A percentile compares a stretch with the other conserved stretches of the same genome.
Evolutionary conservation across 768 basidiomycete species (phyloP).

Genomic region (Tubosaeta sp.): DNA sequence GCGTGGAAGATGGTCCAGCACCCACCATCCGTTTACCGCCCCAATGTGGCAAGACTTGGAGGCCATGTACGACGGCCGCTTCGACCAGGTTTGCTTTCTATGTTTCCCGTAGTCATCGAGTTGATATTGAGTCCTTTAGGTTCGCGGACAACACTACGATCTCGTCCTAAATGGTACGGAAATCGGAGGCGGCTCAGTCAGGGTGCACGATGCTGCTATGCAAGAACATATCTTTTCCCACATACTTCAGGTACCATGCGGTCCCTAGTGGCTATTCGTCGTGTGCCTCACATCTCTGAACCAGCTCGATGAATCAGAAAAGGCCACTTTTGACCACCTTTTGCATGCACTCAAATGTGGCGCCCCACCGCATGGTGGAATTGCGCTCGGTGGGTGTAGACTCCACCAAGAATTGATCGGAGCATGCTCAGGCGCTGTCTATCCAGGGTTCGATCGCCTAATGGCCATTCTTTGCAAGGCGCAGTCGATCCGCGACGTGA

Average conservation of each 20-base stretch:
- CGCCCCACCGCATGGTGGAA: conserved; percentile 93
- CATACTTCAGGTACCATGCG: conserved; percentile 63
- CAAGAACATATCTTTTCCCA: conserved; percentile 78
- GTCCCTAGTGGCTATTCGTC: conserved; percentile 5
- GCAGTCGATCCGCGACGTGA: conserved; percentile 88
- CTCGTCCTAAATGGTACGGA: conserved; percentile 91
- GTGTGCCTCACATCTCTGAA: conserved; percentile 9
- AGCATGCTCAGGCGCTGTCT: conserved; percentile 3
- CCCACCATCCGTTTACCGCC: conserved; percentile 96
- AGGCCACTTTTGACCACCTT: conserved; percentile 75
- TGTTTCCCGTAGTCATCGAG: neutral
- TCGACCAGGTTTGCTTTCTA: conserved; percentile 45
- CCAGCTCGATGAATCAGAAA: conserved; percentile 72
- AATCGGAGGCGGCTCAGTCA: conserved; percentile 91
- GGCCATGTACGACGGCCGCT: conserved; percentile 65
- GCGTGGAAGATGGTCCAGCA: conserved; percentile 84
- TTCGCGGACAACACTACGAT: conserved; percentile 95
- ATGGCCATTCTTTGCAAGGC: conserved; percentile 88
- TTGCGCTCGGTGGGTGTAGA: conserved; percentile 70
- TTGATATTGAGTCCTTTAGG: conserved; percentile 38
- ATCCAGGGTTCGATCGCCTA: conserved; percentile 83
- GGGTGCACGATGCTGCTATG: conserved; percentile 84
- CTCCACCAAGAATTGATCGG: conserved; percentile 5
- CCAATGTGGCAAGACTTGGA: conserved; percentile 89
- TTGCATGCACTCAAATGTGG: conserved; percentile 84